Conservation (phyloP, 371 early-diverging fungal species). For the Blakeslea trispora region DNA sequence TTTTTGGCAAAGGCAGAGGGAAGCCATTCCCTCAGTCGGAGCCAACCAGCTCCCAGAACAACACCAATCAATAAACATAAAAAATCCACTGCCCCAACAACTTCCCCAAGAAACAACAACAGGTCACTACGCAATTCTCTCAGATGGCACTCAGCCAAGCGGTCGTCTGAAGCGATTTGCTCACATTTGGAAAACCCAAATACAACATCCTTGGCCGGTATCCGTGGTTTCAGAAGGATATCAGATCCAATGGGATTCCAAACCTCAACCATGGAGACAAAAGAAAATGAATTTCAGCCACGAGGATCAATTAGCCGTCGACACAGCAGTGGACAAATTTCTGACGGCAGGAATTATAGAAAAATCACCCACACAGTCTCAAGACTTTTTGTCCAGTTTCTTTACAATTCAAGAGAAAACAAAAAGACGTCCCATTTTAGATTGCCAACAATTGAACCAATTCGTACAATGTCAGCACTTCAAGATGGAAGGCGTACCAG, state of each 20-base stretch:
- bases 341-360: constrained; percentile 3
- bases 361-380: constrained; percentile 3
- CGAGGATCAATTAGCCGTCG: neutral
- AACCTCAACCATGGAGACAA: neutral
- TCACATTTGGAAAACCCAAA: neutral
- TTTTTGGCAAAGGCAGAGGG: neutral
- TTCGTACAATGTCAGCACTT: constrained; percentile 17
- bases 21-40: no score
- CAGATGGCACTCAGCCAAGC: constrained; percentile 6
- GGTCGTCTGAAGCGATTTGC: constrained; percentile 1
- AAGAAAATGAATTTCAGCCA: neutral
- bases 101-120: neutral
- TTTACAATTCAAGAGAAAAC: constrained; percentile 19
- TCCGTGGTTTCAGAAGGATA: neutral
- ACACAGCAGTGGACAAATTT: constrained; percentile 5
- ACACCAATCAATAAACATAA: neutral
- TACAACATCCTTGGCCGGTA: constrained; percentile 4
- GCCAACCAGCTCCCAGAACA: neutral
- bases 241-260: neutral
- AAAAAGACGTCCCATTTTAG: constrained; percentile 19
- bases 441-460: constrained; percentile 10
- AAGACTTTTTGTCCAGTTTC: constrained; percentile 13
- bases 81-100: neutral
- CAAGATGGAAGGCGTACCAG: constrained; percentile 27
- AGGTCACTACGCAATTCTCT: constrained; percentile 3